Evolutionary conservation across 1,284 basidiomycete species (phyloP).

Genomic region (Ustanciosporium gigantosporum): DNA sequence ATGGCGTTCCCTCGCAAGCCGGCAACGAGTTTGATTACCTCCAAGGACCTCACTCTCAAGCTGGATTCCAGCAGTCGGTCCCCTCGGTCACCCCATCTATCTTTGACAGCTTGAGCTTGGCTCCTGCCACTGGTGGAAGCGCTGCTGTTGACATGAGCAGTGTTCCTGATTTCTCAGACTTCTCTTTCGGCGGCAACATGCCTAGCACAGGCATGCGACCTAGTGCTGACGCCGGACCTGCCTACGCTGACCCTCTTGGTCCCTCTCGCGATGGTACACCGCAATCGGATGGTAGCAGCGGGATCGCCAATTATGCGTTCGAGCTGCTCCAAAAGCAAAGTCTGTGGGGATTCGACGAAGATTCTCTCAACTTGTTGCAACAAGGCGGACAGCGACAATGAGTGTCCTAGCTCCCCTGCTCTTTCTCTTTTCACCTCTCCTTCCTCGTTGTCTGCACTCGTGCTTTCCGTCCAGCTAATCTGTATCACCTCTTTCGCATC

Average conservation of each 20-base stretch:
- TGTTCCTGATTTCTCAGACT: neutral
- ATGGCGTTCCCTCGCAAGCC: neutral
- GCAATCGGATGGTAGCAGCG: conserved; percentile 20
- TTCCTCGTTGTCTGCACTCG: too few relatives aligned
- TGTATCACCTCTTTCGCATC: too few relatives aligned
- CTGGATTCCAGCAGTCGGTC: conserved; percentile 3
- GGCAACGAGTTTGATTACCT: conserved; percentile 11
- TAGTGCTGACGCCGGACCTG: neutral
- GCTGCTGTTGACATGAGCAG: conserved; percentile 11
- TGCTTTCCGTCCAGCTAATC: too few relatives aligned
- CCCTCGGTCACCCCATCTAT: conserved; percentile 28
- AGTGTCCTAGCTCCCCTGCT: too few relatives aligned
- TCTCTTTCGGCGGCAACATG: conserved; percentile 1
- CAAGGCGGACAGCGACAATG: too few relatives aligned
- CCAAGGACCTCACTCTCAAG: conserved; percentile 18
- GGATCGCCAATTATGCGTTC: conserved; percentile 26
- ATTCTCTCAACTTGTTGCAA: conserved; percentile 25
- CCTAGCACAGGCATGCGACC: neutral
- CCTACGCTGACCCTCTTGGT: too few relatives aligned
- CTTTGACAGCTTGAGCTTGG: conserved; percentile 25
- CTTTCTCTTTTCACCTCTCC: too few relatives aligned
- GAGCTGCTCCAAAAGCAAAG: conserved; percentile 37
- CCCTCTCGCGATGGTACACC: conserved; percentile 3
- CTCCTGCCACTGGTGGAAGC: conserved; percentile 1
- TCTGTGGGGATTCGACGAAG: conserved; percentile 33